phyloP scores from a whole-genome alignment of 352 stramenopile species.

The Thraustochytrium sp. region DNA sequence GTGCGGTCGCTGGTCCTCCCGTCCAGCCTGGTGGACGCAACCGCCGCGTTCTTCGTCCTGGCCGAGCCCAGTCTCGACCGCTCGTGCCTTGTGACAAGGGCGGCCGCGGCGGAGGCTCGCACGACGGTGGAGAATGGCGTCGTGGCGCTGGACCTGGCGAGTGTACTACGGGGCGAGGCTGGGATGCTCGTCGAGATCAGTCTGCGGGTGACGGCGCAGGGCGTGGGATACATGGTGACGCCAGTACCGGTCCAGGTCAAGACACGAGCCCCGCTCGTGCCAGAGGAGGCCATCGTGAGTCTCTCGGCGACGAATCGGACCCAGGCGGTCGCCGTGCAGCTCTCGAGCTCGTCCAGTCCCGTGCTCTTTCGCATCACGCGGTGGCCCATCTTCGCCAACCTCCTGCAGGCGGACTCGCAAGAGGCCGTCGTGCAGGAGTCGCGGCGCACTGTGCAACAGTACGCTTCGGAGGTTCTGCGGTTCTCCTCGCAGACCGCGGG shows the following conservation, averaged over 20 bases:
- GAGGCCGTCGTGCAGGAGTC: not conserved
- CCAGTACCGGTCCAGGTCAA: not conserved
- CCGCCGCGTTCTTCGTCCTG: too few relatives aligned
- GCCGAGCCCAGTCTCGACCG: too few relatives aligned
- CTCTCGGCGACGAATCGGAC: not conserved
- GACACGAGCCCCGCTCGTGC: not conserved
- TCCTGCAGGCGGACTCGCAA: not conserved
- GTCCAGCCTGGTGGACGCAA: too few relatives aligned
- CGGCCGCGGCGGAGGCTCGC: too few relatives aligned
- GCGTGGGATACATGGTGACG: too few relatives aligned
- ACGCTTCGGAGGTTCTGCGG: not conserved
- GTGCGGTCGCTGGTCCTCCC: too few relatives aligned
- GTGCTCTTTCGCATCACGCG: not conserved
- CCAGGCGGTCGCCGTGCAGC: not conserved
- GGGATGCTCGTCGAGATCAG: too few relatives aligned
- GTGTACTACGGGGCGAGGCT: too few relatives aligned
- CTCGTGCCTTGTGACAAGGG: too few relatives aligned
- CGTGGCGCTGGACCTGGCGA: too few relatives aligned
- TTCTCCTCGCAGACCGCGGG: constrained; percentile 8
- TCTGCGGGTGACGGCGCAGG: too few relatives aligned
- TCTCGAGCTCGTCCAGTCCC: not conserved
- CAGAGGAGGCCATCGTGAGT: not conserved
- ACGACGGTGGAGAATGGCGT: too few relatives aligned
- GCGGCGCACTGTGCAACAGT: not conserved
- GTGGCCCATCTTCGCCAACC: not conserved